These are phyloP conservation scores for Penicillium verrucosum DNA, from an alignment of 2,329 filamentous ascomycete genomes.

Conservation along the genomic window DNA sequence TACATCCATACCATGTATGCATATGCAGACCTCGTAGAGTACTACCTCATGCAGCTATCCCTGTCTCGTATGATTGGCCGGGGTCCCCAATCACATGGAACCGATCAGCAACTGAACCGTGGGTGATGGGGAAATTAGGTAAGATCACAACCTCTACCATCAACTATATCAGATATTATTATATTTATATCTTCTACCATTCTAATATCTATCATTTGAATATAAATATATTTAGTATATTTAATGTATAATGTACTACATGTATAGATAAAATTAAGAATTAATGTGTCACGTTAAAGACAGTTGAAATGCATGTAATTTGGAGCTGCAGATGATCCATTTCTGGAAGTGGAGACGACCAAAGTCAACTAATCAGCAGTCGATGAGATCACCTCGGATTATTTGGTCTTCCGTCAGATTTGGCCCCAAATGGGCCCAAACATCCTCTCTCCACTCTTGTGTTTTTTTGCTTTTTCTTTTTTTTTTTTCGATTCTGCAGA, in stretches of 20 bases:
- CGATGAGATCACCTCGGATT: constrained; percentile 15
- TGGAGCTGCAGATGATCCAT: neutral
- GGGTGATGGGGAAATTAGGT: neutral
- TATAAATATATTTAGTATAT: neutral
- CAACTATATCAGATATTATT: neutral
- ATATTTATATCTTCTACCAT: too few species aligned
- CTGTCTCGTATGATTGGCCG: neutral
- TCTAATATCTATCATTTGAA: too few species aligned
- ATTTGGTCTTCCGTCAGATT: neutral
- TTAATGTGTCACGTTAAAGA: neutral
- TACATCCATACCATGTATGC: too few species aligned
- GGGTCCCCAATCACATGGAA: neutral
- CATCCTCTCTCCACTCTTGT: neutral
- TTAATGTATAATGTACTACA: neutral
- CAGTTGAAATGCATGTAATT: neutral
- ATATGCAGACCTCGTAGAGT: neutral
- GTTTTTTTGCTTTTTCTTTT: neutral
- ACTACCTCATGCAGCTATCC: neutral
- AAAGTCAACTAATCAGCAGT: neutral
- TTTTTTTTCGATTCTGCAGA: neutral
- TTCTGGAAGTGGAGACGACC: neutral
- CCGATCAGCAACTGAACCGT: constrained; percentile 4
- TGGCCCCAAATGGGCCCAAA: neutral
- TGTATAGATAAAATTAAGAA: neutral
- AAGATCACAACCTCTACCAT: neutral